Percentiles rank a stretch among this genome's conserved stretches.
Evolutionary conservation across 345 rosid species (phyloP).

Genomic region (Eucalyptus victrix): DNA sequence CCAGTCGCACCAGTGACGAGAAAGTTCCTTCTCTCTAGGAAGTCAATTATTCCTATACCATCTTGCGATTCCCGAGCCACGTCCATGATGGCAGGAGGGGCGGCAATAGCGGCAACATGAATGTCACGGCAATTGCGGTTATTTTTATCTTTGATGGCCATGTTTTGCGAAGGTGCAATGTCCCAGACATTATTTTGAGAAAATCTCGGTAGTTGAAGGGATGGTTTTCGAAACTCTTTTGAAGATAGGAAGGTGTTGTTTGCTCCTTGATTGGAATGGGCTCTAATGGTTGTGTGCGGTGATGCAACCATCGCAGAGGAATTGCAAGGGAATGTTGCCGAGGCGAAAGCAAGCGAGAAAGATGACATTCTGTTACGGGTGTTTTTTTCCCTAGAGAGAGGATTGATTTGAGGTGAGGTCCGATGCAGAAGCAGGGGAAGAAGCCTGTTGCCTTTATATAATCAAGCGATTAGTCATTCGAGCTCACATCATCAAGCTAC

Average conservation of each 20-base stretch:
- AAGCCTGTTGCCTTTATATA: background rate
- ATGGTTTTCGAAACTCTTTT: background rate
- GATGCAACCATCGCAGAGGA: background rate
- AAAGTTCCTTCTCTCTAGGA: background rate
- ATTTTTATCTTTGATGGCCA: background rate
- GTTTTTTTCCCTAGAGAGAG: background rate
- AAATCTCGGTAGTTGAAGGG: background rate
- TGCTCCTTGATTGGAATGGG: background rate
- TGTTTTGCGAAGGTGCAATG: background rate
- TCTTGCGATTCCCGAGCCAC: background rate
- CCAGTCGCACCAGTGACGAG: background rate
- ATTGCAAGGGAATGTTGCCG: background rate
- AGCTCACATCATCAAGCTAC: background rate
- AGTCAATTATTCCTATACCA: background rate
- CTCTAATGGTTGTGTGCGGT: background rate
- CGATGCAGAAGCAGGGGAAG: background rate
- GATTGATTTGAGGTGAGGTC: background rate
- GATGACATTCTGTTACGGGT: background rate
- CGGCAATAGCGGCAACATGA: background rate
- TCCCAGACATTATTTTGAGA: background rate
- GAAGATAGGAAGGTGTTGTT: background rate
- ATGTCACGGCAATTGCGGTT: background rate
- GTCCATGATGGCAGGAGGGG: background rate
- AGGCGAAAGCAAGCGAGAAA: background rate
- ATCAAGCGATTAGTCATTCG: background rate